These are phyloP conservation scores for Cryptomeria japonica DNA, from an alignment of 75 land plant genomes.

Conservation along the genomic window DNA sequence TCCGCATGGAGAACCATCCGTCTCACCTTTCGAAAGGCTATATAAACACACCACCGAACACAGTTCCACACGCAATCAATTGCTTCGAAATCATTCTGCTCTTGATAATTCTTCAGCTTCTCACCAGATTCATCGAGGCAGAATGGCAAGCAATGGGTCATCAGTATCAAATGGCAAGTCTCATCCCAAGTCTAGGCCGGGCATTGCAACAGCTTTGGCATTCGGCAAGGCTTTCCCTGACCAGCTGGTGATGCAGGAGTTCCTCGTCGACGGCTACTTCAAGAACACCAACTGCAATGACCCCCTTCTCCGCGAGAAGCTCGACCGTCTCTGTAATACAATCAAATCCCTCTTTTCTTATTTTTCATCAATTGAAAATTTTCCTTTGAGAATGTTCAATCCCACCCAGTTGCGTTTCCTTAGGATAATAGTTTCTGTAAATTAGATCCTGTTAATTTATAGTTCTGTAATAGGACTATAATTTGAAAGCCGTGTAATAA, in stretches of 20 bases:
- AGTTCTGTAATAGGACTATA: too few species aligned
- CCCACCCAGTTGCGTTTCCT: too few species aligned
- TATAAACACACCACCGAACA: neutral
- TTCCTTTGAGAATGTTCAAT: neutral
- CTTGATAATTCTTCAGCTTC: too few species aligned
- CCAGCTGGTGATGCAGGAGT: slow-evolving; percentile 83
- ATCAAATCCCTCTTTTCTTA: neutral
- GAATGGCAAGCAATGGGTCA: neutral
- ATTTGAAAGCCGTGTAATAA: too few species aligned
- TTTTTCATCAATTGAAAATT: neutral
- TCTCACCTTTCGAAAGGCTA: neutral
- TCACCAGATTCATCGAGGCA: too few species aligned
- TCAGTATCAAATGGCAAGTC: neutral
- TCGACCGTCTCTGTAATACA: slow-evolving; percentile 76
- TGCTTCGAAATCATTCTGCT: neutral
- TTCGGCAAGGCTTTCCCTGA: slow-evolving; percentile 96
- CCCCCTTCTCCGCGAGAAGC: slow-evolving; percentile 77
- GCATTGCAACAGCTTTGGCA: slow-evolving; percentile 79
- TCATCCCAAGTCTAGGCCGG: slow-evolving; percentile 36
- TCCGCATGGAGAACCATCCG: neutral
- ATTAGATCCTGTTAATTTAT: too few species aligned
- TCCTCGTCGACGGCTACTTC: slow-evolving; percentile 82
- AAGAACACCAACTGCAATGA: slow-evolving; percentile 83
- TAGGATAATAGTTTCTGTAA: too few species aligned
- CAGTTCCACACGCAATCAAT: neutral